Evolutionary conservation across 768 basidiomycete genomes (phyloP).

Genomic region (Trametes coccinea): DNA sequence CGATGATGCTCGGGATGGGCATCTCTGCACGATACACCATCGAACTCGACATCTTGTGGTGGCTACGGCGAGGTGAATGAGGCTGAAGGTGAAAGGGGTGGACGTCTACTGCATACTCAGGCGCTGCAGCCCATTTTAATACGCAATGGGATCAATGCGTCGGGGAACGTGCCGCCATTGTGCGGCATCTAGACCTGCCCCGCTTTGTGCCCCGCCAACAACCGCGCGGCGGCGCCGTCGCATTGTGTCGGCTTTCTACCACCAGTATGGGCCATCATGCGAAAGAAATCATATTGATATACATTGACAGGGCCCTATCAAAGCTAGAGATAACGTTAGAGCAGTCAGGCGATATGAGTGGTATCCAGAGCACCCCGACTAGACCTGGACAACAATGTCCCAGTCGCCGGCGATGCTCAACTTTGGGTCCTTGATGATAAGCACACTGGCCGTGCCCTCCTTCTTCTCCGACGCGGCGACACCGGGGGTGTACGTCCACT

Average conservation of each 20-base stretch:
- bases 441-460: constrained; percentile 64
- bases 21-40: neutral
- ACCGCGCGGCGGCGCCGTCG: neutral
- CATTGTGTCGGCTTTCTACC: neutral
- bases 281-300: constrained; percentile 1
- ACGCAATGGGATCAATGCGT: neutral
- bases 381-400: constrained; percentile 44
- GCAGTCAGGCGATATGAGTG: neutral
- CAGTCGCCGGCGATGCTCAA: constrained; percentile 62
- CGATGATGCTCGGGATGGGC: constrained; percentile 13
- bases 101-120: neutral
- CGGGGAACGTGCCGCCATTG: constrained; percentile 1
- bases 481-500: constrained; percentile 70
- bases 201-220: neutral
- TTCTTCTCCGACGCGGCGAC: constrained; percentile 54
- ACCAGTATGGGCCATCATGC: neutral
- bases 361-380: neutral
- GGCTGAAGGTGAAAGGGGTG: neutral
- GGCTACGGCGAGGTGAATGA: neutral
- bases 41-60: neutral
- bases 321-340: too few relatives aligned
- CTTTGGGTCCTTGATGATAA: constrained; percentile 77
- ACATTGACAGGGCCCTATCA: too few relatives aligned
- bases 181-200: neutral
- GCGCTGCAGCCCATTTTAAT: neutral